Evolutionary conservation across 352 stramenopile species (phyloP), one percentile per base, ranked within the genome.

Genomic region (Phytopythium mirpurense): DNA sequence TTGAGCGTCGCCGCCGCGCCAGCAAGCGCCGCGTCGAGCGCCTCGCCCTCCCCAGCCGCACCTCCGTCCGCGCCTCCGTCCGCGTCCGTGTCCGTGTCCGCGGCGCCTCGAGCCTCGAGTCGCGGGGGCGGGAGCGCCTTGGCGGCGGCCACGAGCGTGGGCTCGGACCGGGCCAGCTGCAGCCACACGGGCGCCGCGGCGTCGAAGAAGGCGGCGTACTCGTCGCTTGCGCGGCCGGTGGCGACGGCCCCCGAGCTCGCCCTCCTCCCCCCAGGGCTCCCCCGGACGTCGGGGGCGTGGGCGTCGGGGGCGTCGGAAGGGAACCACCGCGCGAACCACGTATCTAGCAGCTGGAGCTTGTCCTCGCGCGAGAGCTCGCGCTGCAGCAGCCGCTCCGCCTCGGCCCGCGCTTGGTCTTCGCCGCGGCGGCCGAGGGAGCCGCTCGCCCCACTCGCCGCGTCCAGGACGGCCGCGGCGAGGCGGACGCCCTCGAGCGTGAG

Each of bases 151-250:
- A 54, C 57, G 53, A 74, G 68, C 6, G 86, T 52, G 11, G 68
- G 65, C 44, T 86, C 37, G 16, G 88, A 70, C 40, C 77, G 63
- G 0, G 70, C 72, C 38, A 92, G 63, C 40, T 78, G 65, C 26
- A 89, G 59, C 78, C 78, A 92, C 42, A 65, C 67, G 15, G 68
- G 49, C 71, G 83, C 86, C 1, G 81, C 68, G 8, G 62, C 47
- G 53, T 90, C 74, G 21, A 92, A 82, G 45, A 89, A 90, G 3
- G 76, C 71, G 24, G 73, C 54, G 40, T 71, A 79, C 31, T 54
- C 42, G 19, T 68, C 46, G 26, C n/a, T 79, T 63, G 26, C 62
- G 56, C 32, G 71, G 48, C 18, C 51, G 51, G 29, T 67, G 45
- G 7, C 59, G 57, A 7, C 49, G 29, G 29, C 9, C 29, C 29